These are phyloP conservation scores for Beauveria brongniartii DNA, from an alignment of 2,329 filamentous ascomycete genomes.

Conservation along the genomic window DNA sequence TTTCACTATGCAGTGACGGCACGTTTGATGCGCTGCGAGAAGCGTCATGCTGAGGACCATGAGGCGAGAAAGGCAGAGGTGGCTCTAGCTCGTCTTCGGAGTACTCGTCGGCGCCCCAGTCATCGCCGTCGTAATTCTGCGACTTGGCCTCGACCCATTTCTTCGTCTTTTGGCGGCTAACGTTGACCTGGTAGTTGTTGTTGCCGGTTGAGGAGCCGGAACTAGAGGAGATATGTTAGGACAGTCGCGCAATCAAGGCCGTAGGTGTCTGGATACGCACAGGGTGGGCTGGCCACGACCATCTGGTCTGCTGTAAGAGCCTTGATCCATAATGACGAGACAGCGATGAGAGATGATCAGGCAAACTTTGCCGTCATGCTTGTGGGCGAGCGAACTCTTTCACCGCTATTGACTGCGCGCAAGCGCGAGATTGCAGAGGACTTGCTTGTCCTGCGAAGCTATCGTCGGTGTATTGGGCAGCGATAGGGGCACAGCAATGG, in stretches of 20 bases:
- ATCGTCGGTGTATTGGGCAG: background rate
- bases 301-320: slow-evolving; percentile 11
- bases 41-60: slow-evolving; percentile 1
- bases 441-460: background rate
- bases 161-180: slow-evolving; percentile 81
- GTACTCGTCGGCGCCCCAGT: slow-evolving; percentile 73
- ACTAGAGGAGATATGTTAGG: background rate
- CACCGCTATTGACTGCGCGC: background rate
- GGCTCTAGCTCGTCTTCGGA: slow-evolving; percentile 42
- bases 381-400: background rate
- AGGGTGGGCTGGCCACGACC: slow-evolving; percentile 9
- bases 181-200: slow-evolving; percentile 65
- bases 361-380: background rate
- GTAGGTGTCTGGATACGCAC: background rate
- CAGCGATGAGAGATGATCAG: background rate
- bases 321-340: slow-evolving; percentile 8
- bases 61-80: background rate
- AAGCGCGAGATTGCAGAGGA: background rate
- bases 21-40: background rate
- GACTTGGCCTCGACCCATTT: slow-evolving; percentile 92
- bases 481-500: background rate
- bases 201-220: slow-evolving; percentile 8
- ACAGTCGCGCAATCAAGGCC: background rate
- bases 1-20: slow-evolving; percentile 20
- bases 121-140: slow-evolving; percentile 83